phyloP scores from a whole-genome alignment of 1,284 basidiomycete genomes.

The Fistulina hepatica region DNA sequence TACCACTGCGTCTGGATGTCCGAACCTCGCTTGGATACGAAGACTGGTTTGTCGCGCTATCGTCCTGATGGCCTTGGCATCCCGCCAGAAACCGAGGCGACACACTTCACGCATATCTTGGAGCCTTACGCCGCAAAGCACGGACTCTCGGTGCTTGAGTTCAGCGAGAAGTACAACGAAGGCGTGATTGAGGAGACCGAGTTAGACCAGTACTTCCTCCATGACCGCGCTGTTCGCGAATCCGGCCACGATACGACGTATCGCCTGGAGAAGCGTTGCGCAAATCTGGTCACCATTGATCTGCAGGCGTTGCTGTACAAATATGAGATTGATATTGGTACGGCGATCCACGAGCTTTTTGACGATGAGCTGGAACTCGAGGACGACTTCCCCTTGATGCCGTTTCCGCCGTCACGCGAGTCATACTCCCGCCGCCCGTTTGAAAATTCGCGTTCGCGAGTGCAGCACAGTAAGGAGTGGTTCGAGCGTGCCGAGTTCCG shows the following conservation, averaged over 20 bases:
- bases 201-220: slow-evolving; percentile 95
- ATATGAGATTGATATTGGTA: slow-evolving; percentile 91
- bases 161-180: slow-evolving; percentile 92
- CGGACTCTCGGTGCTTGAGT: slow-evolving; percentile 93
- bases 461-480: slow-evolving; percentile 81
- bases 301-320: slow-evolving; percentile 86
- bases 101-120: slow-evolving; percentile 95
- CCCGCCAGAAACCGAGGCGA: slow-evolving; percentile 96
- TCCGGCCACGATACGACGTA: slow-evolving; percentile 97
- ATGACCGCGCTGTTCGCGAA: slow-evolving; percentile 91
- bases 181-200: slow-evolving; percentile 77
- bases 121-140: slow-evolving; percentile 92
- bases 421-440: slow-evolving; percentile 53
- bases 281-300: slow-evolving; percentile 93
- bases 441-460: slow-evolving; percentile 49
- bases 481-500: slow-evolving; percentile 79
- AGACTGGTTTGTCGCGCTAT: slow-evolving; percentile 88
- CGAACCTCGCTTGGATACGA: slow-evolving; percentile 85
- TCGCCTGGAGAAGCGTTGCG: slow-evolving; percentile 92
- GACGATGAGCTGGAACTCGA: slow-evolving; percentile 85
- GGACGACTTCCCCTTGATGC: slow-evolving; percentile 84
- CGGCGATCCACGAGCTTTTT: slow-evolving; percentile 90
- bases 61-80: slow-evolving; percentile 93
- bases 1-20: slow-evolving; percentile 97
- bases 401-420: slow-evolving; percentile 81